Percentiles rank a stretch among this genome's conserved stretches.
These are phyloP conservation scores for Aspergillus hiratsukae DNA, from an alignment of 2,329 filamentous ascomycete genomes.

Conservation along the genomic window DNA sequence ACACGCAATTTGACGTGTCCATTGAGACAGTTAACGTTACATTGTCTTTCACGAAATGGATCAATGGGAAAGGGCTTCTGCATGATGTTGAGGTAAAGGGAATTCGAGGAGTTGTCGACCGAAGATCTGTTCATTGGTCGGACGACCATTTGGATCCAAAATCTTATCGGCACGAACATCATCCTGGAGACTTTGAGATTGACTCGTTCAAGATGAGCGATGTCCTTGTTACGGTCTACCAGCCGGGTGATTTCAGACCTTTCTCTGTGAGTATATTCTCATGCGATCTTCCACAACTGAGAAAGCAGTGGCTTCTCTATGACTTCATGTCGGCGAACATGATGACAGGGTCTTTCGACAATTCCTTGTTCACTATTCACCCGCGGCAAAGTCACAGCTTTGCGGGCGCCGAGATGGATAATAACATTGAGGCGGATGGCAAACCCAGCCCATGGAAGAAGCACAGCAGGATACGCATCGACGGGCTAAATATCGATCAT, in stretches of 20 bases:
- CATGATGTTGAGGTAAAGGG: slow-evolving; percentile 92
- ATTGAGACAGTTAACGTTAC: slow-evolving; percentile 96
- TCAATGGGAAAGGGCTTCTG: slow-evolving; percentile 89
- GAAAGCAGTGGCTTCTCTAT: slow-evolving; percentile 97
- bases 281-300: slow-evolving; percentile 84
- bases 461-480: slow-evolving; percentile 85
- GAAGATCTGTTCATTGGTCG: slow-evolving; percentile 73
- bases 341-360: slow-evolving; percentile 93
- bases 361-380: slow-evolving; percentile 95
- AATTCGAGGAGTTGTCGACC: slow-evolving; percentile 85
- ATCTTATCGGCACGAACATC: slow-evolving; percentile 80
- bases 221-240: slow-evolving; percentile 83
- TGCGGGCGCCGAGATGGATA: slow-evolving; percentile 58
- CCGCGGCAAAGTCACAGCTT: slow-evolving; percentile 83
- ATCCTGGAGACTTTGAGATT: slow-evolving; percentile 92
- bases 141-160: slow-evolving; percentile 70
- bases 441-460: slow-evolving; percentile 85
- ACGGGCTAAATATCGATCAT: slow-evolving; percentile 91
- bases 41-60: slow-evolving; percentile 96
- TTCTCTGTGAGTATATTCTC: slow-evolving; percentile 95
- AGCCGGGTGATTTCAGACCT: slow-evolving; percentile 85
- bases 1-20: slow-evolving; percentile 94
- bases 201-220: slow-evolving; percentile 96
- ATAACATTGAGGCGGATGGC: slow-evolving; percentile 55
- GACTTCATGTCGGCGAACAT: slow-evolving; percentile 93